These are phyloP conservation scores for Mortierella sp. DNA, from an alignment of 371 early-diverging fungal species.

Conservation along the genomic window DNA sequence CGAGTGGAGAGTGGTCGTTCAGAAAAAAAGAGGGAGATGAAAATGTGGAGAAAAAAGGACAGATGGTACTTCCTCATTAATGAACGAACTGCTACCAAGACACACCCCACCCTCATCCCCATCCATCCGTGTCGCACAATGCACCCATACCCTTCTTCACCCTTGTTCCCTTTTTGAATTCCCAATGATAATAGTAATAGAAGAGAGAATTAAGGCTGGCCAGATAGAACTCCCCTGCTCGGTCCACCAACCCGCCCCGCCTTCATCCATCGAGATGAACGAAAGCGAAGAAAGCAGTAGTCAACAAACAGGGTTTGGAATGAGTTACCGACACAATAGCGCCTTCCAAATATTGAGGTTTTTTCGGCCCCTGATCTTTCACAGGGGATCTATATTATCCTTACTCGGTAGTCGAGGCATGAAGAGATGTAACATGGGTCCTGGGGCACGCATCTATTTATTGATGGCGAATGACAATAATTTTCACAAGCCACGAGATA, in stretches of 20 bases:
- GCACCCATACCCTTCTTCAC: no score
- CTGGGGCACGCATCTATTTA: not conserved
- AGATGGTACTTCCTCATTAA: no score
- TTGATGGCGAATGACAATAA: not conserved
- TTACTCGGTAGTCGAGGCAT: constrained; percentile 58
- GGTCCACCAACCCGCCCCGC: constrained; percentile 19
- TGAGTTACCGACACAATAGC: constrained; percentile 34
- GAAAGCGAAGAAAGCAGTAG: constrained; percentile 10
- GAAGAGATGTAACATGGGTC: constrained; percentile 10
- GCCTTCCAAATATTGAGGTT: constrained; percentile 48
- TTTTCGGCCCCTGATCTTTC: constrained; percentile 40
- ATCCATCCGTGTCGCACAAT: no score
- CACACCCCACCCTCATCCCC: no score
- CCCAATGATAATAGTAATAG: not conserved
- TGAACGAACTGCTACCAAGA: no score
- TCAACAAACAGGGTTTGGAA: constrained; percentile 21
- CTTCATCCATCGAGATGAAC: not conserved
- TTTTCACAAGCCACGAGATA: not conserved
- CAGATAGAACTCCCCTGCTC: constrained; percentile 26
- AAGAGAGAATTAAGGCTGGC: constrained; percentile 27
- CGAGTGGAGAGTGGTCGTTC: no score
- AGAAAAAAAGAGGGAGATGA: no score
- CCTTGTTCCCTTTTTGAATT: not conserved
- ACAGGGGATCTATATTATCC: constrained; percentile 55
- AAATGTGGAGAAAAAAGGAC: no score